Evolutionary conservation across 352 stramenopile species (phyloP).

Genomic region (Pythium guiyangense): DNA sequence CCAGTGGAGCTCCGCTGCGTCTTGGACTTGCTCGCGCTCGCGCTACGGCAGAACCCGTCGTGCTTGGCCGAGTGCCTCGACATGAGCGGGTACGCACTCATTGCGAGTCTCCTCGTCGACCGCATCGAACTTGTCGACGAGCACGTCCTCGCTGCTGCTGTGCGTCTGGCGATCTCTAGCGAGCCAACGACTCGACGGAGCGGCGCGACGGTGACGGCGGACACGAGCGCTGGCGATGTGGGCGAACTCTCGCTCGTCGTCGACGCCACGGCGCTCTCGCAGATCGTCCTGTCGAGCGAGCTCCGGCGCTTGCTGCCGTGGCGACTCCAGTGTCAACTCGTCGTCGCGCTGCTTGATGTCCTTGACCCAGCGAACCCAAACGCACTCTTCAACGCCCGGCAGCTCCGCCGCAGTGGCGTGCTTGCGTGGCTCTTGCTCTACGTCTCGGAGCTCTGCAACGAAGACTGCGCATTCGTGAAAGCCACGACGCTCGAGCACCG

Average conservation of each 20-base stretch:
- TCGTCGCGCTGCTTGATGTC: constrained; percentile 40
- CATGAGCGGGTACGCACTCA: constrained; percentile 48
- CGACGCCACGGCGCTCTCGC: constrained; percentile 38
- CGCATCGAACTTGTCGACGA: constrained; percentile 49
- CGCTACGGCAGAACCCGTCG: constrained; percentile 48
- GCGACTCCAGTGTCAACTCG: constrained; percentile 44
- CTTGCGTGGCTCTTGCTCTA: constrained; percentile 56
- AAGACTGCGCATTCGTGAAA: constrained; percentile 27
- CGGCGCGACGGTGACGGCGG: neutral
- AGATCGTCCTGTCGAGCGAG: constrained; percentile 49
- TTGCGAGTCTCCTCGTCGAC: constrained; percentile 33
- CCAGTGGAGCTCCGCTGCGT: constrained; percentile 39
- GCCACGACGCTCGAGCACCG: constrained; percentile 26
- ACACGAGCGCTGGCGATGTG: neutral
- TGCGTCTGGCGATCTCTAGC: constrained; percentile 45
- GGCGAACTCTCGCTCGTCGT: too few species aligned
- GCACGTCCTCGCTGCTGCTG: constrained; percentile 28
- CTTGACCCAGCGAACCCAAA: constrained; percentile 58
- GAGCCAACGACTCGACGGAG: constrained; percentile 19
- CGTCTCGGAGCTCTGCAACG: constrained; percentile 45
- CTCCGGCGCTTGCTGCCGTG: constrained; percentile 35
- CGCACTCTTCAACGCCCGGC: constrained; percentile 69
- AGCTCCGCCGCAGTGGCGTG: constrained; percentile 48
- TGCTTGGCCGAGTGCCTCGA: constrained; percentile 62
- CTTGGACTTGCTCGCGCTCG: constrained; percentile 39